phyloP scores from a whole-genome alignment of 129 eudicot genomes.

The Flaveria bidentis region DNA sequence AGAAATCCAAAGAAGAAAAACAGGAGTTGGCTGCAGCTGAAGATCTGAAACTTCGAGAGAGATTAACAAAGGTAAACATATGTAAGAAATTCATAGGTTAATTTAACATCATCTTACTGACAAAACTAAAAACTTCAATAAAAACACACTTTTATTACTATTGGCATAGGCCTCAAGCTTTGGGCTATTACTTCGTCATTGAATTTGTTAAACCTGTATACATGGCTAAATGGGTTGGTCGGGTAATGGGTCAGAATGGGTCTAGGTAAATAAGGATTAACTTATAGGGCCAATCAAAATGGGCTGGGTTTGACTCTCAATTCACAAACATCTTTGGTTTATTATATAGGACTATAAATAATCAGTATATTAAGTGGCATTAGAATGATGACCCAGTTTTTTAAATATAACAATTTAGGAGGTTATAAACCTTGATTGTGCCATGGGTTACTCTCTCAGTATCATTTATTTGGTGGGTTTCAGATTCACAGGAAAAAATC shows the following conservation, averaged over 20 bases:
- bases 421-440: neutral
- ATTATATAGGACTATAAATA: neutral
- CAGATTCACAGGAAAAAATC: conserved; percentile 68
- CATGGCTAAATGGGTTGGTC: neutral
- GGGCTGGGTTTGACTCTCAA: neutral
- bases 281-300: neutral
- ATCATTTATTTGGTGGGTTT: conserved; percentile 17
- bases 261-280: neutral
- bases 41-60: conserved; percentile 57
- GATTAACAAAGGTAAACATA: conserved; percentile 63
- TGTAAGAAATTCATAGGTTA: neutral
- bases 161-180: neutral
- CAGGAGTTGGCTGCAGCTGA: conserved; percentile 53
- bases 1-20: conserved; percentile 57
- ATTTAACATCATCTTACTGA: conserved; percentile 6
- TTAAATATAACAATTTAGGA: neutral
- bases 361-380: neutral
- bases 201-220: neutral
- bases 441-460: conserved; percentile 18
- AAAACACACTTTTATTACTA: neutral
- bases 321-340: neutral
- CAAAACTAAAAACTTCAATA: neutral
- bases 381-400: neutral
- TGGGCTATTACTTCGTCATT: neutral
- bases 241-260: conserved; percentile 2